Evolutionary conservation across 257 asterid species (phyloP).

Genomic region (Solanum clarkiae): DNA sequence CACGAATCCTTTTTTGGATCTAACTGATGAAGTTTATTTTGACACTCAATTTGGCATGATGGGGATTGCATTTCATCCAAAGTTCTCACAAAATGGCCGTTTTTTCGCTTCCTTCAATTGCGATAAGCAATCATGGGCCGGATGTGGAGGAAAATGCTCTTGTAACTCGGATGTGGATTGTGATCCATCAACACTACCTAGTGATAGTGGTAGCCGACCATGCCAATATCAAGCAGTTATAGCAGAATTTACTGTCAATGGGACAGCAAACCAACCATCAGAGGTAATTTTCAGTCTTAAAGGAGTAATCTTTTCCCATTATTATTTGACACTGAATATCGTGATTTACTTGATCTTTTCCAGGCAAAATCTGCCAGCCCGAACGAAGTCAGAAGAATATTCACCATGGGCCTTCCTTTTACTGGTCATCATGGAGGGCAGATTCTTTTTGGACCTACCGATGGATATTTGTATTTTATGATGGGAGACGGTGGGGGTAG

Average conservation of each 20-base stretch:
- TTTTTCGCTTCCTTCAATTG: slow-evolving; percentile 79
- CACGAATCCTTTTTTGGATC: slow-evolving; percentile 52
- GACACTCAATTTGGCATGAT: slow-evolving; percentile 66
- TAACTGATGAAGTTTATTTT: slow-evolving; percentile 61
- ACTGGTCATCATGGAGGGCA: slow-evolving; percentile 76
- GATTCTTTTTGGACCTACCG: slow-evolving; percentile 83
- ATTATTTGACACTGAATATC: neutral
- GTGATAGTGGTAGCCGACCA: slow-evolving; percentile 57
- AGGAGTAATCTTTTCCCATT: neutral
- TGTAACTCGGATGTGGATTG: slow-evolving; percentile 64
- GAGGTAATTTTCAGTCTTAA: slow-evolving; percentile 22
- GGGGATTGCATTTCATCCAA: slow-evolving; percentile 81
- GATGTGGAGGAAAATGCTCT: slow-evolving; percentile 76
- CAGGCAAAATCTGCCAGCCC: slow-evolving; percentile 65
- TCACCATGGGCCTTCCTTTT: slow-evolving; percentile 92
- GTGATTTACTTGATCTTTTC: neutral
- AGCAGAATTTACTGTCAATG: slow-evolving; percentile 67
- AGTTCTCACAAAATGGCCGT: slow-evolving; percentile 55
- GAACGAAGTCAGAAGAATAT: slow-evolving; percentile 64
- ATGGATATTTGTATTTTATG: slow-evolving; percentile 89
- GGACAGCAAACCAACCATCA: slow-evolving; percentile 43
- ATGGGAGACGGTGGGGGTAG: slow-evolving; percentile 90
- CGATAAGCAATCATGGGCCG: slow-evolving; percentile 64
- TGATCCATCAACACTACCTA: slow-evolving; percentile 50
- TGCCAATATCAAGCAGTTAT: slow-evolving; percentile 69